These are phyloP conservation scores for Eucalyptus brandiana DNA, from an alignment of 345 rosid genomes.

Conservation along the genomic window DNA sequence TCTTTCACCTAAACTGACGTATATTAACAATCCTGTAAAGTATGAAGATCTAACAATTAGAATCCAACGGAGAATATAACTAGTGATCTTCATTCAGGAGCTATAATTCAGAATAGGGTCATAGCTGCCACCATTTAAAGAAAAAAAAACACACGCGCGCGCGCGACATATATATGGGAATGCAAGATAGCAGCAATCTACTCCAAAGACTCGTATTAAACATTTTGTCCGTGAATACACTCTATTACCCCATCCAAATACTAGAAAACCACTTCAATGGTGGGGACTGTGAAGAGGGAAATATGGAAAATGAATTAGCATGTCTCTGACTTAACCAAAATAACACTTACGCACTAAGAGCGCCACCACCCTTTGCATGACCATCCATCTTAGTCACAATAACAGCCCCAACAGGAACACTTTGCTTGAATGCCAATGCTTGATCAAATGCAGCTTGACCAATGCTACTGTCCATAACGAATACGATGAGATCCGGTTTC, in stretches of 20 bases:
- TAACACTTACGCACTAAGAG: conserved; percentile 89
- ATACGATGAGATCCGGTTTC: conserved; percentile 92
- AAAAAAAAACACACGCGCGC: background rate
- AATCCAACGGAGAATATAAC: background rate
- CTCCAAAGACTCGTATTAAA: background rate
- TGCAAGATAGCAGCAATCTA: background rate
- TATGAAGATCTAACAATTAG: background rate
- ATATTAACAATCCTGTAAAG: background rate
- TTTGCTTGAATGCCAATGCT: conserved; percentile 91
- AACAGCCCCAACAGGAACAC: conserved; percentile 86
- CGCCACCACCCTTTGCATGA: conserved; percentile 98
- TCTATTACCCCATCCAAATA: background rate
- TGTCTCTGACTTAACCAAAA: background rate
- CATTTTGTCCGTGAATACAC: background rate
- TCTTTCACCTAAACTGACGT: background rate
- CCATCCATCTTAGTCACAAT: conserved; percentile 96
- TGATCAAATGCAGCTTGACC: conserved; percentile 97
- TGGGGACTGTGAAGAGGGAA: background rate
- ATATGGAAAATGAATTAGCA: background rate
- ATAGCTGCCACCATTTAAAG: background rate
- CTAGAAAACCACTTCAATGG: background rate
- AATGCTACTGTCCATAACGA: conserved; percentile 94
- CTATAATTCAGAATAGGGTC: background rate
- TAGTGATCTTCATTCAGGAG: background rate
- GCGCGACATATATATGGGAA: background rate